phyloP scores from a whole-genome alignment of 73 alveolate genomes.

The Stentor coeruleus region DNA sequence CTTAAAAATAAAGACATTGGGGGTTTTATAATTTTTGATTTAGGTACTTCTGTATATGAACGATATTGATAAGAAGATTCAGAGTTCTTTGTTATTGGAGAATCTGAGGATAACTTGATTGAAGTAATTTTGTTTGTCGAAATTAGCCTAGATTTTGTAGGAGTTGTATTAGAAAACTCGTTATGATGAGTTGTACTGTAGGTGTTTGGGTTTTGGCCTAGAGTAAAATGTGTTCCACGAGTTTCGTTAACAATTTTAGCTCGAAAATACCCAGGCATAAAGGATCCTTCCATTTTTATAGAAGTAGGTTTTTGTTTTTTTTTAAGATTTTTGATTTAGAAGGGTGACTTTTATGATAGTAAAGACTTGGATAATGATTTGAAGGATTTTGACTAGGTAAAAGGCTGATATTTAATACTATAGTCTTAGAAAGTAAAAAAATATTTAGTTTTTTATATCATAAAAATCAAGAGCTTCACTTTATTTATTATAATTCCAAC shows the following conservation, averaged over 20 bases:
- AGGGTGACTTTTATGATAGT: no score
- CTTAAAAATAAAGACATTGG: not conserved
- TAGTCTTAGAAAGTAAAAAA: no score
- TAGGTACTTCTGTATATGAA: not conserved
- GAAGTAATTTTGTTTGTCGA: not conserved
- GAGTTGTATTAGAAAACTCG: no score
- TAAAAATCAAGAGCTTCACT: no score
- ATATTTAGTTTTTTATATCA: no score
- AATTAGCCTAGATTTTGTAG: no score
- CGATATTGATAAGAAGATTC: not conserved
- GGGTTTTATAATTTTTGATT: not conserved
- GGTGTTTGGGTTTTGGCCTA: not conserved
- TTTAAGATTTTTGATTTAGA: no score
- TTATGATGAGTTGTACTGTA: not conserved
- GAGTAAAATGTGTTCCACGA: not conserved
- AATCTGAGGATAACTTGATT: not conserved
- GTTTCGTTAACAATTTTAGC: not conserved
- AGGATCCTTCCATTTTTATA: constrained; percentile 23
- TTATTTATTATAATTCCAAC: no score
- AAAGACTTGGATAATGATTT: no score
- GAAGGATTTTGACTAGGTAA: no score
- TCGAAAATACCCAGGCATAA: constrained; percentile 13
- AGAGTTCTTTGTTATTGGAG: not conserved
- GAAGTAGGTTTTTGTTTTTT: no score
- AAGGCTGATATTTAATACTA: no score